Evolutionary conservation across 345 rosid species (phyloP).

Genomic region (Gossypium stocksii): DNA sequence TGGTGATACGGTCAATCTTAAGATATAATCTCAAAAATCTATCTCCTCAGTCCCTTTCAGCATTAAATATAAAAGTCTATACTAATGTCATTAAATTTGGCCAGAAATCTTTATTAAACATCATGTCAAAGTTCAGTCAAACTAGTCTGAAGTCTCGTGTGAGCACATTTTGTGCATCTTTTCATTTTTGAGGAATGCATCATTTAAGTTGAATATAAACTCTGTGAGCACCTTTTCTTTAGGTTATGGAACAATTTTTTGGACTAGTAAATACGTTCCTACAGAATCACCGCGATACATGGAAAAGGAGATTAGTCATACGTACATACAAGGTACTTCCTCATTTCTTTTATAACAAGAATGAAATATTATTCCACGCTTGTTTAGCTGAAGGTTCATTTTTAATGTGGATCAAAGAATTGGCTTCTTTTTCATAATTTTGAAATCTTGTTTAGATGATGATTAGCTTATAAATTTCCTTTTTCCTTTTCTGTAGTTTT

Average conservation of each 20-base stretch:
- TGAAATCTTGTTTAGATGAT: conserved; percentile 1
- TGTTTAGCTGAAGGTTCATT: not conserved
- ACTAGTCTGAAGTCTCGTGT: not conserved
- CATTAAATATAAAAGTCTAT: not conserved
- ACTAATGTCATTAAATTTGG: not conserved
- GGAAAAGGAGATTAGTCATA: conserved; percentile 84
- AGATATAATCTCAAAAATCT: not conserved
- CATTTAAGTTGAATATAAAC: not conserved
- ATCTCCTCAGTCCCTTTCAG: not conserved
- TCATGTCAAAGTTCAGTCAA: not conserved
- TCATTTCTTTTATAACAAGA: conserved; percentile 9
- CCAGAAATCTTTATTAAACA: conserved; percentile 7
- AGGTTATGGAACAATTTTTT: conserved; percentile 99
- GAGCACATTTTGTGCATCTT: not conserved
- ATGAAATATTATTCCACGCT: not conserved
- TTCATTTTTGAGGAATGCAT: not conserved
- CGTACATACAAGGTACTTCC: conserved; percentile 84
- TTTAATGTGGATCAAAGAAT: not conserved
- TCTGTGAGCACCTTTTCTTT: conserved; percentile 23
- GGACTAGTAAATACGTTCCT: conserved; percentile 88
- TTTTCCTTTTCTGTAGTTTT: not conserved
- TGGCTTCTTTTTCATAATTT: not conserved
- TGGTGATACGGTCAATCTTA: not conserved
- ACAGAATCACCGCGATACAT: conserved; percentile 72
- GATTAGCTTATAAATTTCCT: not conserved